Evolutionary conservation across 345 rosid species (phyloP).

Genomic region (Theobroma cacao): DNA sequence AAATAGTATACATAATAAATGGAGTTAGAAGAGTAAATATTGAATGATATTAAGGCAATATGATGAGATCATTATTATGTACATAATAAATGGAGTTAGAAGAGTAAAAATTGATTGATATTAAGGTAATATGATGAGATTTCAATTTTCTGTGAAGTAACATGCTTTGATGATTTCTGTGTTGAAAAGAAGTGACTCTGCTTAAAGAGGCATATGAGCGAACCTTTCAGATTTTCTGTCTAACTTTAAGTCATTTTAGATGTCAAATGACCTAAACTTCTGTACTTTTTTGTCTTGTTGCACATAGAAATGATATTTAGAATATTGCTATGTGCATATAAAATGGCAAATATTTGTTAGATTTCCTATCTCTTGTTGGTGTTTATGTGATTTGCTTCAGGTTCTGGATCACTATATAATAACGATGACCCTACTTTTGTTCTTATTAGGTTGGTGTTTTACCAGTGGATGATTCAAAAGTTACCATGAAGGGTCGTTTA

Average conservation of each 20-base stretch:
- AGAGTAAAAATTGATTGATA: background rate
- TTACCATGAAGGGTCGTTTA: slow-evolving; percentile 88
- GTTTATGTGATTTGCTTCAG: background rate
- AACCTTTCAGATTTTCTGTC: background rate
- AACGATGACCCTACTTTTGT: background rate
- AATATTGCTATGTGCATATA: background rate
- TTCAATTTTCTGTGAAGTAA: background rate
- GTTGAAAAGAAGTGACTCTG: background rate
- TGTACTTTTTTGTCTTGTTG: background rate
- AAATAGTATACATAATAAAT: background rate
- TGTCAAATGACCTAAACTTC: background rate
- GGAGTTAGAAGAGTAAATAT: background rate
- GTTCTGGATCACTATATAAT: background rate
- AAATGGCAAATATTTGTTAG: background rate
- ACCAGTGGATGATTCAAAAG: slow-evolving; percentile 93
- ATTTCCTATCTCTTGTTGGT: background rate
- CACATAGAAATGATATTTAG: background rate
- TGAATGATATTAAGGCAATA: background rate
- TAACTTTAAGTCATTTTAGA: background rate
- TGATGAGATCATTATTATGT: background rate
- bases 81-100: background rate
- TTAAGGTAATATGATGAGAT: background rate
- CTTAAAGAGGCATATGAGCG: background rate
- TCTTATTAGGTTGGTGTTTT: slow-evolving; percentile 84
- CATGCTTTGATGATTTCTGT: background rate